Evolutionary conservation across 1,284 basidiomycete species (phyloP), one percentile per base, ranked within the genome.

Genomic region (Trichosporon sp.): DNA sequence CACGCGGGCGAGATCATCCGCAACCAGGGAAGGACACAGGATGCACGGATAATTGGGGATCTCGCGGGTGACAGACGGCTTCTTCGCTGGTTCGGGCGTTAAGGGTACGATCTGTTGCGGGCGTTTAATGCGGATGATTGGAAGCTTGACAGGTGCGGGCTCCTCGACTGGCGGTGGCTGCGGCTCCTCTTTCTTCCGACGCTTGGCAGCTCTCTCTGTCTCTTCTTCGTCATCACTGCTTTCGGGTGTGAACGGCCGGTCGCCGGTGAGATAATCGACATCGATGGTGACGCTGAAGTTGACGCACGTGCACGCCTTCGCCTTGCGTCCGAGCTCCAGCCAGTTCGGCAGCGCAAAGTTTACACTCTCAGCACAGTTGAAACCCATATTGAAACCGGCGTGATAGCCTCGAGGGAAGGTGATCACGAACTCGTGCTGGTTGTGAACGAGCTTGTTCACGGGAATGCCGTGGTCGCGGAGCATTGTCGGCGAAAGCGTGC

Each of bases 281-380:
- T 98, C 91, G 76, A 98, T 95, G 31, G 90, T 89, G 29, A 98
- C 95, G 75, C 94, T 96, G 79, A 92, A 92, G 64, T 85, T 84
- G 35, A 96, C 87, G 77, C 95, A 98, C 72, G 89, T 84, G 78
- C 95, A 98, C 1, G 87, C 89, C 75, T 91, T 90, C 0, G 92
- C 94, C 72, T 87, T 88, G 70, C 90, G 86, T 3, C 95, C 96
- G 25, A 96, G 84, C 65, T 96, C 93, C 9, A 98, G 83, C 96
- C 96, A 99, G 70, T 90, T 92, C 23, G 98, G 92, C 29, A 98
- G 86, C 0, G 97, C 97, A 82, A 99, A 99, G 81, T 99, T 99
- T 77, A 98, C 93, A 73, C 92, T 94, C 83, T 99, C 97, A 2
- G 96, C 96, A 77, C 96, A 98, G 79, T 99, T 99, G 80, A 97